Evolutionary conservation across 2,329 filamentous ascomycete genomes (phyloP), one percentile per base, ranked within the genome.

Genomic region (Cercospora sesami): DNA sequence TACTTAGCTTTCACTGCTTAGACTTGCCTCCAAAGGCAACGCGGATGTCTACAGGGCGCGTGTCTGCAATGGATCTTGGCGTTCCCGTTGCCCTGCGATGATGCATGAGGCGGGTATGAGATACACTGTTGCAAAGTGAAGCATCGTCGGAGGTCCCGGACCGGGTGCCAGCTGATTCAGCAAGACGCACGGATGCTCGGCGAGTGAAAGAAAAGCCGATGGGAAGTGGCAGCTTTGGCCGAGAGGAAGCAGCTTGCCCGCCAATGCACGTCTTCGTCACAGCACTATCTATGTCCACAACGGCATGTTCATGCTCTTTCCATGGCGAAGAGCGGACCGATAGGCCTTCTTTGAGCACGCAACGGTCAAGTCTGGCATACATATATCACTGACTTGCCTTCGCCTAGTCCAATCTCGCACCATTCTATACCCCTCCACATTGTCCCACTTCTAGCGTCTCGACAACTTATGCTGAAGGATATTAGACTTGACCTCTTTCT

Each of bases 1-100:
- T 51, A 48, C 63, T 60, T 48, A 39, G 53, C 42, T 55, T 30
- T 8, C n/a, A 23, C 59, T 31, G 53, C 58, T 30, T 48, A 18
- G 31, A 68, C 33, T 30, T 58, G 33, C 58, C 61, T 68, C 55
- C 53, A 68, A 55, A 65, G 55, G 65, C 21, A 64, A 48, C 36
- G 39, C 28, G 31, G n/a, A 10, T 28, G 58, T 57, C 48, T 33
- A 55, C 36, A 60, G 65, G 65, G 60, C 65, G 60, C 39, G 26
- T 59, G 8, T 16, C 1, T 33, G 6, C 28, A 53, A 14, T 48
- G 12, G 6, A 9, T 4, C 51, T 61, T 59, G 63, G 53, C 63
- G 4, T 5, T n/a, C 48, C 4, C 48, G 9, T 6, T 55, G 23
- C 6, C 5, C 23, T 9, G 30, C 23, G 9, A 6, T n/a, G 48